Evolutionary conservation across 1,284 basidiomycete genomes (phyloP).

Genomic region (Cerioporus squamosus): DNA sequence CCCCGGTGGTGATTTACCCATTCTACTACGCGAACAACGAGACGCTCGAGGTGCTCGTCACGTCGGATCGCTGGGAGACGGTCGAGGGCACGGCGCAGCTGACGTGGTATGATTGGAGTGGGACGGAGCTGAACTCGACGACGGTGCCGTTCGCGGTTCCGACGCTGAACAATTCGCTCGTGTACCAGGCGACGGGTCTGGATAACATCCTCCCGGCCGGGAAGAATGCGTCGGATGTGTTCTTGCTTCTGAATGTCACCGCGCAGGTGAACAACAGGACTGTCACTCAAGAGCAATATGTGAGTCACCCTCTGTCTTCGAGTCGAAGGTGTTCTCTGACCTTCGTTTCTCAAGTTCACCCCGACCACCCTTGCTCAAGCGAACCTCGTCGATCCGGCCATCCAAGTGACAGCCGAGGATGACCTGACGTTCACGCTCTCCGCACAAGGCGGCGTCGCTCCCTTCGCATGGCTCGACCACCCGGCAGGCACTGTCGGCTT

Average conservation of each 20-base stretch:
- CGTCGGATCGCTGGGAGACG: constrained; percentile 54
- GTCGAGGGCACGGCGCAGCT: constrained; percentile 53
- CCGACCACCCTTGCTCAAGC: constrained; percentile 52
- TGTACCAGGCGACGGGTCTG: constrained; percentile 46
- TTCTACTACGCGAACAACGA: constrained; percentile 57
- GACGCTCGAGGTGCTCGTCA: constrained; percentile 53
- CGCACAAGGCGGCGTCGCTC: constrained; percentile 55
- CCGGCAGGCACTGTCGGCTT: constrained; percentile 56
- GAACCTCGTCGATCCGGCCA: constrained; percentile 51
- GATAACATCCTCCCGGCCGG: constrained; percentile 49
- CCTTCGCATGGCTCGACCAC: constrained; percentile 65
- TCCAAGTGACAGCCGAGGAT: constrained; percentile 38
- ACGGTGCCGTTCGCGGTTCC: constrained; percentile 48
- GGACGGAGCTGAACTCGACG: constrained; percentile 44
- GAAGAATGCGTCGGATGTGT: constrained; percentile 47
- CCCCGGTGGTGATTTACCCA: constrained; percentile 55
- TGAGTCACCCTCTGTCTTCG: constrained; percentile 33
- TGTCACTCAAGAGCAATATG: constrained; percentile 57
- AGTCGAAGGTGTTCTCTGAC: not conserved
- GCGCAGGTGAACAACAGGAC: constrained; percentile 47
- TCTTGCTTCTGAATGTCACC: constrained; percentile 55
- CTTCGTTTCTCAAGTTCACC: constrained; percentile 46
- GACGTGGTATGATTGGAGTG: constrained; percentile 65
- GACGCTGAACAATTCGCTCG: constrained; percentile 53
- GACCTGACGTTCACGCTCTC: constrained; percentile 56